A percentile compares a stretch with the other conserved stretches of the same genome.
phyloP scores from a whole-genome alignment of 2,329 filamentous ascomycete species.

The Stylonectria norvegica region DNA sequence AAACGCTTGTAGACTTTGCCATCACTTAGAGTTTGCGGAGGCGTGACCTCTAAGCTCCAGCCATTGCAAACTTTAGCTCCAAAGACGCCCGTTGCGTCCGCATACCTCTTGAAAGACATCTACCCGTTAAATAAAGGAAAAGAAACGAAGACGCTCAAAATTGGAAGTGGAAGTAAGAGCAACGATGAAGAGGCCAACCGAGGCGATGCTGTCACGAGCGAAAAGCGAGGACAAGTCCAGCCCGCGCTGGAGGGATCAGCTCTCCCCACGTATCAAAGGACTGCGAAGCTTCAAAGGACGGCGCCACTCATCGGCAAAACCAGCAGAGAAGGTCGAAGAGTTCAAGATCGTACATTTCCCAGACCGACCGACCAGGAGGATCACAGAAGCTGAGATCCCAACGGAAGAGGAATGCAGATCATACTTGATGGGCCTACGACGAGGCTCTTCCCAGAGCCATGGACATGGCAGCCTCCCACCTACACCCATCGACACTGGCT shows the following conservation, averaged over 20 bases:
- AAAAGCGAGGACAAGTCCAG: slow-evolving; percentile 19
- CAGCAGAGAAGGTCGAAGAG: slow-evolving; percentile 4
- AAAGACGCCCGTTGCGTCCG: no score
- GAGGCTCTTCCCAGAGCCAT: slow-evolving; percentile 12
- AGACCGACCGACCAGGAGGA: slow-evolving; percentile 19
- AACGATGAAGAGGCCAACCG: neutral
- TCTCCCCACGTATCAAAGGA: slow-evolving; percentile 16
- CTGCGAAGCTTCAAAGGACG: slow-evolving; percentile 17
- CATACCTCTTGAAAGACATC: no score
- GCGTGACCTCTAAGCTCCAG: no score
- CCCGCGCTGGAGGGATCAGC: slow-evolving; percentile 22
- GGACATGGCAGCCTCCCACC: slow-evolving; percentile 4
- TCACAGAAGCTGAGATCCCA: slow-evolving; percentile 20
- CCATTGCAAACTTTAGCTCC: no score
- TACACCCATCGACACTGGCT: no score
- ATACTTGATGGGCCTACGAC: slow-evolving; percentile 15
- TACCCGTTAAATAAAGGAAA: no score
- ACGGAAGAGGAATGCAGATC: slow-evolving; percentile 21
- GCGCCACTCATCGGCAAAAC: slow-evolving; percentile 6
- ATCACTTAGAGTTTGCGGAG: no score
- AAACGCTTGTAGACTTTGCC: neutral
- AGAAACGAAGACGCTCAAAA: no score
- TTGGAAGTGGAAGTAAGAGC: no score
- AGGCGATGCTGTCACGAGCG: slow-evolving; percentile 13
- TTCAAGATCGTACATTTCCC: slow-evolving; percentile 23